These are phyloP conservation scores for Oemleria cerasiformis DNA, from an alignment of 306 rosid species.

Conservation along the genomic window DNA sequence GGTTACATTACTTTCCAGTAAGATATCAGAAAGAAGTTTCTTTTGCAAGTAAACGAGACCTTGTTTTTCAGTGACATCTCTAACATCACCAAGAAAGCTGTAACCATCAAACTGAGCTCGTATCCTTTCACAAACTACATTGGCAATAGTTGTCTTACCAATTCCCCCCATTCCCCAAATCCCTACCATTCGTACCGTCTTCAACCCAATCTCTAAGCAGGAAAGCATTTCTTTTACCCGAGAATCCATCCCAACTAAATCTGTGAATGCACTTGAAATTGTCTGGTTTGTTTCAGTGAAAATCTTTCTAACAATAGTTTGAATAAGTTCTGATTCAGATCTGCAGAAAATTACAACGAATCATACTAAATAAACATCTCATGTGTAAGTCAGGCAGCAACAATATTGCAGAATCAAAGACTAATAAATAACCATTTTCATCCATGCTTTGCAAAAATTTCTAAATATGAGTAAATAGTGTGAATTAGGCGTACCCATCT, in stretches of 20 bases:
- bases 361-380: background rate
- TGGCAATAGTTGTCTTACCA: background rate
- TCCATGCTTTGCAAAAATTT: too few relatives aligned
- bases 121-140: background rate
- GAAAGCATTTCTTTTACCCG: background rate
- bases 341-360: background rate
- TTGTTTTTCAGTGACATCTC: background rate
- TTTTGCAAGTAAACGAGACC: background rate
- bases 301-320: background rate
- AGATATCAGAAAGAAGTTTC: too few relatives aligned
- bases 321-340: background rate
- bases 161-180: conserved; percentile 20
- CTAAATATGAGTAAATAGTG: too few relatives aligned
- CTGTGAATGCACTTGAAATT: background rate
- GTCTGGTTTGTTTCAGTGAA: background rate
- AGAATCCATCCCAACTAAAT: conserved; percentile 7
- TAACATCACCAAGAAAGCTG: conserved; percentile 13
- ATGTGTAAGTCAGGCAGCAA: background rate
- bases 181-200: conserved; percentile 3
- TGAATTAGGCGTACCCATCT: background rate
- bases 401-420: background rate
- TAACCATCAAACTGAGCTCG: conserved; percentile 1
- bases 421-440: background rate
- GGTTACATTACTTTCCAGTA: background rate
- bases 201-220: background rate